Evolutionary conservation across 768 basidiomycete genomes (phyloP).

Genomic region (Amanita polypyramis): DNA sequence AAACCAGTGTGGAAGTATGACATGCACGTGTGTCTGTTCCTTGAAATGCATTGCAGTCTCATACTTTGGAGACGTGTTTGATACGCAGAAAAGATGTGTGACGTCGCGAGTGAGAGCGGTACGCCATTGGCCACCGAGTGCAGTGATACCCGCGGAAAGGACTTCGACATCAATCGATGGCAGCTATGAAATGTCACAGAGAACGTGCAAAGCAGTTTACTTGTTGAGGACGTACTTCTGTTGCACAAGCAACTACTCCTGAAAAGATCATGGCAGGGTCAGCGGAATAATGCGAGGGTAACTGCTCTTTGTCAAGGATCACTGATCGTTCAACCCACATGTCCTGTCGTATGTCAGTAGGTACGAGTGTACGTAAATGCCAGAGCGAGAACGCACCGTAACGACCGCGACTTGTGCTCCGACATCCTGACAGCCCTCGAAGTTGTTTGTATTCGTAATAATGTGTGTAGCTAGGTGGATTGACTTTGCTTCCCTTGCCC

Average conservation of each 20-base stretch:
- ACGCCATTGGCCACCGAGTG: constrained; percentile 78
- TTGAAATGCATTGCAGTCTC: constrained; percentile 46
- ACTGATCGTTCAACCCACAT: constrained; percentile 65
- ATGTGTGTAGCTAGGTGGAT: constrained; percentile 31
- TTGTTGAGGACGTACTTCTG: constrained; percentile 35
- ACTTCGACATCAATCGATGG: constrained; percentile 58
- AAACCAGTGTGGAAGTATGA: constrained; percentile 90
- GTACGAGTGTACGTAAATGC: not conserved
- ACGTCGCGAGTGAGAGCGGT: constrained; percentile 70
- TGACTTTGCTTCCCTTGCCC: constrained; percentile 25
- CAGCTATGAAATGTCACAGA: constrained; percentile 27
- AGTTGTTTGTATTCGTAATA: constrained; percentile 44
- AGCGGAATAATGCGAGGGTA: constrained; percentile 58
- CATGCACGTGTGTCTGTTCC: constrained; percentile 44
- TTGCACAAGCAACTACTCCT: constrained; percentile 63
- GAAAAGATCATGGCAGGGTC: constrained; percentile 78
- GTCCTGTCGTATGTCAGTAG: constrained; percentile 23
- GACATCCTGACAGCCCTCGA: constrained; percentile 45
- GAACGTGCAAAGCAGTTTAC: not conserved
- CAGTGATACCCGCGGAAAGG: constrained; percentile 59
- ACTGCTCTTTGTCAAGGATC: constrained; percentile 47
- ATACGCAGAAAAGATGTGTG: constrained; percentile 73
- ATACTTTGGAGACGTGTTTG: constrained; percentile 41
- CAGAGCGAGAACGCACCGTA: constrained; percentile 22
- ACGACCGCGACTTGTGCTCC: constrained; percentile 22